phyloP scores from a whole-genome alignment of 768 basidiomycete genomes.

The Boletus tylopilopsis region DNA sequence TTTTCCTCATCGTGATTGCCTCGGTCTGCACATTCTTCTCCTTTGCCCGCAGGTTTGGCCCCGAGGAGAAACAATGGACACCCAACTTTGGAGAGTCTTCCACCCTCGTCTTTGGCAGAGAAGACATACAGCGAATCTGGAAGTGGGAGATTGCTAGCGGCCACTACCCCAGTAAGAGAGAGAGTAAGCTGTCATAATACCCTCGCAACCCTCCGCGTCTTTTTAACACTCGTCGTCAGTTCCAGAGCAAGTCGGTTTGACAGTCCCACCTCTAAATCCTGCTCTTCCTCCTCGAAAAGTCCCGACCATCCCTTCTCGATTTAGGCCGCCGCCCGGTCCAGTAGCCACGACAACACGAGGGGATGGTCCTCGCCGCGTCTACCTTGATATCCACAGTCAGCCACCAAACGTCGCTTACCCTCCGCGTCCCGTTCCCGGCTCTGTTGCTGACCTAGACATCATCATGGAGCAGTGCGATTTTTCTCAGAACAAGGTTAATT shows the following conservation, averaged over 20 bases:
- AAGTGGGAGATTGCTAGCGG: conserved; percentile 93
- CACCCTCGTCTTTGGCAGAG: conserved; percentile 70
- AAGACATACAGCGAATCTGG: conserved; percentile 90
- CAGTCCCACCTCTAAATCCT: conserved; percentile 60
- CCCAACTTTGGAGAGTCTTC: conserved; percentile 55
- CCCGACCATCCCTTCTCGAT: conserved; percentile 44
- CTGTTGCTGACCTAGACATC: conserved; percentile 83
- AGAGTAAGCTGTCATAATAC: conserved; percentile 48
- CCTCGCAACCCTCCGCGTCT: background rate
- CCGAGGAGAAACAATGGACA: conserved; percentile 62
- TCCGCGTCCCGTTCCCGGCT: conserved; percentile 79
- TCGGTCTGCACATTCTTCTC: conserved; percentile 56
- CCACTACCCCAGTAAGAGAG: conserved; percentile 83
- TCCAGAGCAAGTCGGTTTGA: conserved; percentile 64
- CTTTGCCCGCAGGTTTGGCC: conserved; percentile 56
- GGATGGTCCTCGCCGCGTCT: conserved; percentile 72
- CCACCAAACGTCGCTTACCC: conserved; percentile 75
- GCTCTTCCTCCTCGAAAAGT: conserved; percentile 59
- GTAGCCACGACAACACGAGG: conserved; percentile 61
- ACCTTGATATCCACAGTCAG: conserved; percentile 63
- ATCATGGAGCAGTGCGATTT: conserved; percentile 95
- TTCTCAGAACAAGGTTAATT: conserved; percentile 62
- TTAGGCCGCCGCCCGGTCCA: conserved; percentile 43
- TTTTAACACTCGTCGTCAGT: conserved; percentile 40
- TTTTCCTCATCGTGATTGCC: conserved; percentile 45